A percentile compares a stretch with the other conserved stretches of the same genome.
Conservation (phyloP, 306 rosid genomes). For the Lithocarpus polystachyus region DNA sequence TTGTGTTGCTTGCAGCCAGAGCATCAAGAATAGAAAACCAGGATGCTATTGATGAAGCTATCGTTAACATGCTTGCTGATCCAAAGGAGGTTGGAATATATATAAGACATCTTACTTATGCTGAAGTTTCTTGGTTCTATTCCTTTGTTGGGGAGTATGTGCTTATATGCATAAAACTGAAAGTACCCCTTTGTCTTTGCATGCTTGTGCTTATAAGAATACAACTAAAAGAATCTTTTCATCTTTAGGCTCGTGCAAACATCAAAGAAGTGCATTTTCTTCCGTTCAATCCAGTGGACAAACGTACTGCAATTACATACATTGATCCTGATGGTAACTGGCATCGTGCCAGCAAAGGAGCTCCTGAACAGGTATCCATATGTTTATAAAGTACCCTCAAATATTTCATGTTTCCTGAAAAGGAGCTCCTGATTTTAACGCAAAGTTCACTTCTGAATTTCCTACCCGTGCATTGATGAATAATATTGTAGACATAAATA, state of each 20-base stretch:
- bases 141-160: constrained; percentile 13
- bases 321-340: constrained; percentile 61
- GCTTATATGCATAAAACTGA: constrained; percentile 11
- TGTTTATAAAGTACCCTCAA: not conserved
- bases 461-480: not conserved
- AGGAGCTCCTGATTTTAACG: too few relatives aligned
- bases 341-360: constrained; percentile 86
- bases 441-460: not conserved
- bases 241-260: constrained; percentile 66
- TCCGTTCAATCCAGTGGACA: constrained; percentile 88
- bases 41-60: constrained; percentile 83
- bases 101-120: not conserved
- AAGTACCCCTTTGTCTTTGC: constrained; percentile 2
- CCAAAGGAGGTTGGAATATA: constrained; percentile 66
- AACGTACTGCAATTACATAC: constrained; percentile 86
- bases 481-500: not conserved
- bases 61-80: constrained; percentile 76
- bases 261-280: constrained; percentile 82
- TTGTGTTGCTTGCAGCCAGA: constrained; percentile 77
- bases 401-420: not conserved
- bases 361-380: constrained; percentile 77
- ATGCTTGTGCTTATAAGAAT: constrained; percentile 16
- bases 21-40: constrained; percentile 85
- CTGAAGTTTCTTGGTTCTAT: constrained; percentile 5
- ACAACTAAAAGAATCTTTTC: not conserved